Evolutionary conservation across 345 rosid genomes (phyloP).

Genomic region (Geranium rotundifolium): DNA sequence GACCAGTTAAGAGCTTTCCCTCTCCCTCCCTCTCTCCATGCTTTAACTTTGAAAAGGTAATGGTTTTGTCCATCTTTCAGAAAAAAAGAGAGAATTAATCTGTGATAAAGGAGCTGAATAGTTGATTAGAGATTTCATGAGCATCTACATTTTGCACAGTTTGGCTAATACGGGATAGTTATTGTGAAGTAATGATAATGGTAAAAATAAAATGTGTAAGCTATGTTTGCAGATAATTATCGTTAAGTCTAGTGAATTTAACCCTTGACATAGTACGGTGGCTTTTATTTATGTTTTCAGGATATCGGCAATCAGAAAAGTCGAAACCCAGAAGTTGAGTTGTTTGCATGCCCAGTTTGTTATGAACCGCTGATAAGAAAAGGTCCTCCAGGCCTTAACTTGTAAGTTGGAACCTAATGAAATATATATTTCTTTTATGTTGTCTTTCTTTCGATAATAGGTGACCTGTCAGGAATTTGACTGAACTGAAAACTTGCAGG

Average conservation of each 20-base stretch:
- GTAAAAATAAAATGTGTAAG: neutral
- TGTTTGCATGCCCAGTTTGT: slow-evolving; percentile 79
- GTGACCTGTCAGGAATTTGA: neutral
- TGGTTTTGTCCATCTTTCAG: too few species aligned
- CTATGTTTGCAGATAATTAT: neutral
- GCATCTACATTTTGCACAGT: neutral
- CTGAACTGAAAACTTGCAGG: slow-evolving; percentile 29
- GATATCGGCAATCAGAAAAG: slow-evolving; percentile 22
- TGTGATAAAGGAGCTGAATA: neutral
- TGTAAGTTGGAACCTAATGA: slow-evolving; percentile 38
- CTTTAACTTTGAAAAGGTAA: too few species aligned
- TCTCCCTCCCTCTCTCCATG: too few species aligned
- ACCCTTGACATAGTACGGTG: too few species aligned
- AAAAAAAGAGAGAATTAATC: neutral
- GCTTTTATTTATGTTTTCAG: slow-evolving; percentile 16
- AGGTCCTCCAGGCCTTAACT: slow-evolving; percentile 84
- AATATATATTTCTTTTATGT: neutral
- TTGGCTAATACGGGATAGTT: neutral
- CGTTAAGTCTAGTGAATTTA: neutral
- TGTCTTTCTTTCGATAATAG: neutral
- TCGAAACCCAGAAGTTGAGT: slow-evolving; percentile 32
- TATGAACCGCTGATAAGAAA: slow-evolving; percentile 75
- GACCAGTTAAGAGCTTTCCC: too few species aligned
- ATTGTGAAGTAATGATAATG: neutral
- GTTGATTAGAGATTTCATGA: neutral